Conservation (phyloP, 176 grass and related monocot species). For the Aegilops sharonensis region DNA sequence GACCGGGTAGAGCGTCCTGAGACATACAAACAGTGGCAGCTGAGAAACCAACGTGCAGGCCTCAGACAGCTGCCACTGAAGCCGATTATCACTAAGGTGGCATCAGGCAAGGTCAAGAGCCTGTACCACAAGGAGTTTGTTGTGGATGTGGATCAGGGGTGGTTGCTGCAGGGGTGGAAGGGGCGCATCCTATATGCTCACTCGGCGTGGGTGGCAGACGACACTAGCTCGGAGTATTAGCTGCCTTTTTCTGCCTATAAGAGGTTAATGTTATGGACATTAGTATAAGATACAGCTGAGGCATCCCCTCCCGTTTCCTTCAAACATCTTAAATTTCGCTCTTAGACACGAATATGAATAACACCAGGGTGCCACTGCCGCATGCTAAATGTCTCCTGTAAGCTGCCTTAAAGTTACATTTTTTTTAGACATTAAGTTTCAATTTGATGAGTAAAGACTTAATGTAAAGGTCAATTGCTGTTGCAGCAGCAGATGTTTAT, state of each 20-base stretch:
- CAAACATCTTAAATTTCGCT: not conserved
- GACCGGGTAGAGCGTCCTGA: slow-evolving; percentile 44
- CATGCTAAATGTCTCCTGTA: not conserved
- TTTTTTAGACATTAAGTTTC: not conserved
- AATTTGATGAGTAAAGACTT: not conserved
- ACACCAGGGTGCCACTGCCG: not conserved
- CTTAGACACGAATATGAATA: not conserved
- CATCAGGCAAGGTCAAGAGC: slow-evolving; percentile 34
- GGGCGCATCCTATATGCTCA: slow-evolving; percentile 44
- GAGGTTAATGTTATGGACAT: not conserved
- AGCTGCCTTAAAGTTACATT: not conserved
- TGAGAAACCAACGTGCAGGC: slow-evolving; percentile 37
- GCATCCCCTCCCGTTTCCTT: not conserved
- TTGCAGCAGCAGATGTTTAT: not conserved
- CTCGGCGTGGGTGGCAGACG: slow-evolving; percentile 36
- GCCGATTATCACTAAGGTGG: slow-evolving; percentile 4
- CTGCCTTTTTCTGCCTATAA: not conserved
- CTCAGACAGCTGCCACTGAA: slow-evolving; percentile 49
- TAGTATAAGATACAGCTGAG: not conserved
- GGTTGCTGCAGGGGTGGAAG: slow-evolving; percentile 61
- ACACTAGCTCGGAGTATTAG: not conserved
- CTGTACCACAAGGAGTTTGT: slow-evolving; percentile 56
- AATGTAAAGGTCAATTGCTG: not conserved
- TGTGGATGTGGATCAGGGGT: slow-evolving; percentile 36
- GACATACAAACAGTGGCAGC: slow-evolving; percentile 60